Base-by-base conservation (phyloP, 352 stramenopile species). In the Globisporangium middletonii region DNA sequence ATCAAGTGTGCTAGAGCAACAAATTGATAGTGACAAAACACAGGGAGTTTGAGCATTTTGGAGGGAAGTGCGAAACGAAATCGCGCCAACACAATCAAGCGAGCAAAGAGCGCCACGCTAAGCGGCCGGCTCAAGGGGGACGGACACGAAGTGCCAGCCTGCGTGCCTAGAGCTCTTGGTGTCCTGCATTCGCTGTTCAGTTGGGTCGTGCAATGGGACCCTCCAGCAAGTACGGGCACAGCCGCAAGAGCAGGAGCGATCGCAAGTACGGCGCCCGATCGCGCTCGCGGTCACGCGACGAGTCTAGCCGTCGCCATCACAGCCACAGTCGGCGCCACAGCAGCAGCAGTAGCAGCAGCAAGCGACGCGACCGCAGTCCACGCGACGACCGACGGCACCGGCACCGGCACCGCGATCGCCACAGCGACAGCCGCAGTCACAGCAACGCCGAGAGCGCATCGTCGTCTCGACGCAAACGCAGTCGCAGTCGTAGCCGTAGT, bases 401-500 rank as follows among this genome's bases (percentile, higher is more conserved):
- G 8, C 15, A 16, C 5, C 6, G 12, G 2, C 43, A 48, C 12
- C 43, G 30, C 49, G 41, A 48, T 35, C 23, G n/a, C 50, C 42
- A 41, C 41, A 37, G 48, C 18, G 15, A 53, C 44, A 50, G 46
- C 44, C 46, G 45, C 33, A 54, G 48, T 48, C 16, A 37, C n/a
- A 45, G 19, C 48, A 37, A 44, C 12, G 28, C 23, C n/a, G 27
- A 23, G 19, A 38, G 4, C 23, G 7, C 5, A 35, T 11, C 8
- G 26, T 51, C 44, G n/a, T 50, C 46, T 9, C 16, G 43, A 28
- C 16, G 43, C 3, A 33, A 19, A n/a, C 23, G 46, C 5, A 52
- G 28, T 19, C 53, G 38, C 33, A 57, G 48, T n/a, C 38, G 49
- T 41, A 62, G 37, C 18, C 13, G 46, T 16, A 59, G 54, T 38